phyloP scores from a whole-genome alignment of 1,139 yeast genomes.

The Geotrichum macrosporum region DNA sequence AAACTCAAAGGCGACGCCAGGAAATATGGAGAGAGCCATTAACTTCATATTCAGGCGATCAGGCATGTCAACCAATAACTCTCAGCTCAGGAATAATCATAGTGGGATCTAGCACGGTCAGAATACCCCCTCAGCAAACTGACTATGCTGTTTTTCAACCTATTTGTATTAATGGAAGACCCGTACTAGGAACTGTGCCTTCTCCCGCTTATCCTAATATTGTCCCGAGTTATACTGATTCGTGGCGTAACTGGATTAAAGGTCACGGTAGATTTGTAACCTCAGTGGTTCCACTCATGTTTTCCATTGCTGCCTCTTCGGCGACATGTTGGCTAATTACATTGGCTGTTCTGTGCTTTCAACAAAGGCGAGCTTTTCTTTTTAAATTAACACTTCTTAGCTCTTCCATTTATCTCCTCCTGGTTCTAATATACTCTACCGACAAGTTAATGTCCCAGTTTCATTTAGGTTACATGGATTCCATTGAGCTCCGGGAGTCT shows the following conservation, averaged over 20 bases:
- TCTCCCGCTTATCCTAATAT: neutral
- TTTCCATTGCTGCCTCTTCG: constrained; percentile 60
- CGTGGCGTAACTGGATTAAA: constrained; percentile 14
- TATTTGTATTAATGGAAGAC: constrained; percentile 23
- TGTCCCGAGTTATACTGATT: neutral
- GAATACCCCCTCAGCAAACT: neutral
- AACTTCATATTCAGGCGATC: constrained; percentile 4
- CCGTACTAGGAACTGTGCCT: constrained; percentile 20
- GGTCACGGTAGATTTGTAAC: constrained; percentile 9
- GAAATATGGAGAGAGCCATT: constrained; percentile 17
- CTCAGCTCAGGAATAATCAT: constrained; percentile 7
- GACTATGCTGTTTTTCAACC: constrained; percentile 11
- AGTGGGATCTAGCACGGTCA: constrained; percentile 9
- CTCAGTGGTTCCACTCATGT: constrained; percentile 44
- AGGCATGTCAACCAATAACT: constrained; percentile 12
- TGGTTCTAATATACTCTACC: constrained; percentile 50
- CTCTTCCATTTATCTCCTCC: constrained; percentile 41
- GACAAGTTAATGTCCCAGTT: constrained; percentile 48
- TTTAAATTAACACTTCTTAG: constrained; percentile 29
- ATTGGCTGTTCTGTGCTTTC: constrained; percentile 46
- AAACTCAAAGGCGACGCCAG: constrained; percentile 2
- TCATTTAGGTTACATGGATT: constrained; percentile 46
- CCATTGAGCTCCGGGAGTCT: constrained; percentile 48
- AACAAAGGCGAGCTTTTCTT: constrained; percentile 47
- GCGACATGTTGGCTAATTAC: constrained; percentile 64